phyloP scores from a whole-genome alignment of 306 rosid genomes.

The Parietaria judaica region DNA sequence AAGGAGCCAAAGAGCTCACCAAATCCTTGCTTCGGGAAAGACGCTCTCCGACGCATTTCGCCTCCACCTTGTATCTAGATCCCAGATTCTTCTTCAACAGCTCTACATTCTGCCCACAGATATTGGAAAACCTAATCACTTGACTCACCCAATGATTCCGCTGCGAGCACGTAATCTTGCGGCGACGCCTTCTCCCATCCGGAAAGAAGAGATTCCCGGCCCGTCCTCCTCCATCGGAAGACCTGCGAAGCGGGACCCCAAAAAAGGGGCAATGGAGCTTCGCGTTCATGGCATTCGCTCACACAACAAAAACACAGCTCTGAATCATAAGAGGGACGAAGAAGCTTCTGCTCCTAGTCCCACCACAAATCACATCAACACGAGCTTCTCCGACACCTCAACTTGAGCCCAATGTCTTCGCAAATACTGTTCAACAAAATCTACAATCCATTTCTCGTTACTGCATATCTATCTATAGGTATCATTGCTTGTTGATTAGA shows the following conservation, averaged over 20 bases:
- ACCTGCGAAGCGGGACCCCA: conserved; percentile 39
- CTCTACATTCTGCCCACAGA: conserved; percentile 58
- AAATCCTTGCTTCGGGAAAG: conserved; percentile 40
- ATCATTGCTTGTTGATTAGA: no score
- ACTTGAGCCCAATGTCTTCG: conserved; percentile 13
- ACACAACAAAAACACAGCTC: conserved; percentile 17
- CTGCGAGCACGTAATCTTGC: conserved; percentile 37
- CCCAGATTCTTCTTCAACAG: conserved; percentile 38
- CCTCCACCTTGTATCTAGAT: conserved; percentile 35
- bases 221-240: conserved; percentile 32
- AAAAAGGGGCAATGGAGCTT: conserved; percentile 45
- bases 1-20: conserved; percentile 36
- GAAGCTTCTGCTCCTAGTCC: conserved; percentile 45
- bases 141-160: conserved; percentile 40
- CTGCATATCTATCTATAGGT: no score
- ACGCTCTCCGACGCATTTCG: conserved; percentile 52
- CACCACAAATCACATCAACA: conserved; percentile 25
- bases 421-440: no score
- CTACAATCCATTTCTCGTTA: no score
- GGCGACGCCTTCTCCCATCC: conserved; percentile 28
- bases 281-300: conserved; percentile 46
- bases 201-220: conserved; percentile 25
- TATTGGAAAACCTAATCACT: conserved; percentile 41
- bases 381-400: conserved; percentile 14
- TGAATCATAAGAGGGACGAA: conserved; percentile 45